Base-by-base conservation (phyloP, 306 rosid genomes). In the Lablab purpureus region DNA sequence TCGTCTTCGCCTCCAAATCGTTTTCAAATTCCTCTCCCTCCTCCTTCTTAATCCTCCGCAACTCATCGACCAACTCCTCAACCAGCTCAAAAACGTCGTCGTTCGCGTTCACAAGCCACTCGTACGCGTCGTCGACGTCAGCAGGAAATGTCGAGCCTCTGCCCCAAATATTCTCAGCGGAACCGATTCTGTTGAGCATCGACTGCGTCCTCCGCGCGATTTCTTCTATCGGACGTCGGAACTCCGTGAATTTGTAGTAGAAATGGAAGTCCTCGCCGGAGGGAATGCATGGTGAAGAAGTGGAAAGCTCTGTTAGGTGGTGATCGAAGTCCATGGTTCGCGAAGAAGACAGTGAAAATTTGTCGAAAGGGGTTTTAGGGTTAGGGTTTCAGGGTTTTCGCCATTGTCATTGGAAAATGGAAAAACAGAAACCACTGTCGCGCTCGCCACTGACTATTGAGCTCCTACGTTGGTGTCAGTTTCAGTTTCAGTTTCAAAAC, bases 51-150 rank as follows among this genome's bases (percentile, higher is more conserved):
- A 55, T 10, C 80, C 41, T 83, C 79, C 66, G 84, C 60, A 92
- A 85, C 87, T 91, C 96, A 28, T 88, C 94, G 7, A 87, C 40
- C 9, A 93, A 82, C 85, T 50, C 62, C 41, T 91, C 91, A 6
- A 95, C 82, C 63, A 90, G 87, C 82, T 90, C 97, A 14, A 90
- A 80, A 10, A 89, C 85, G 60, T 90, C 97, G 49, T 95, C 96
- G 81, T 93, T 93, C 17, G 86, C 85, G 13, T 93, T 85, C 21
- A 91, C 97, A 18, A 95, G 52, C 98, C 99, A 93, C 45, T 93
- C 96, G 36, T 90, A 89, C 10, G 91, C 96, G n/a, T 91, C 97
- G 15, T 95, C 98, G 3, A 87, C 69, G 56, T 90, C 98, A 2
- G 22, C 65, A 3, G 96, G 95, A n/a, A 90, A 92, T 46, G 72